These are phyloP conservation scores for Sutorius australiensis DNA, from an alignment of 768 basidiomycete species.

Conservation along the genomic window DNA sequence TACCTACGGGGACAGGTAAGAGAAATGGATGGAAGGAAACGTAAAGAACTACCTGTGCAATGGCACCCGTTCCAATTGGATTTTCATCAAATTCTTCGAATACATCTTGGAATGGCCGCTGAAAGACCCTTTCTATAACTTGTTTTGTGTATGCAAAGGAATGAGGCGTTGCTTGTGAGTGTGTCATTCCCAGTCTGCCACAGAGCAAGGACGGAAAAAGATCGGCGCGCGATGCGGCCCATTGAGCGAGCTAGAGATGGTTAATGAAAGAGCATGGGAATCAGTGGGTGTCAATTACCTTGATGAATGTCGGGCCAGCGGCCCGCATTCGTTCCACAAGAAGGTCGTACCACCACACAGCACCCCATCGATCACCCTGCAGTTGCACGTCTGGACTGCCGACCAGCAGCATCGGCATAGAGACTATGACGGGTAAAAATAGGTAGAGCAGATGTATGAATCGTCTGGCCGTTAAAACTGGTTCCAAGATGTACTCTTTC, in stretches of 20 bases:
- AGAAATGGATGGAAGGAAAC: background rate
- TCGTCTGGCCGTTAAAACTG: constrained; percentile 73
- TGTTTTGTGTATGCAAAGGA: constrained; percentile 71
- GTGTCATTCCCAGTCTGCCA: constrained; percentile 76
- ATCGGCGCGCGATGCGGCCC: constrained; percentile 95
- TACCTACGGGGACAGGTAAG: constrained; percentile 46
- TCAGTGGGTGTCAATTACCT: constrained; percentile 48
- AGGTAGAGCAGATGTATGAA: constrained; percentile 80
- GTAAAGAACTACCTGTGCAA: constrained; percentile 63
- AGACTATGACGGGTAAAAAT: constrained; percentile 84
- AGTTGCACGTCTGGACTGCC: constrained; percentile 52
- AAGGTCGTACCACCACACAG: constrained; percentile 96
- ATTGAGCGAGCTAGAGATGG: constrained; percentile 78
- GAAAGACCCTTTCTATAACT: constrained; percentile 82
- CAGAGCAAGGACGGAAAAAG: constrained; percentile 88
- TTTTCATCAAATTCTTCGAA: constrained; percentile 84
- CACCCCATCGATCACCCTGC: constrained; percentile 84
- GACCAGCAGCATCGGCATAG: constrained; percentile 78
- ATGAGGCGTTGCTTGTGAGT: constrained; percentile 86
- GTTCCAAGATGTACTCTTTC: constrained; percentile 70
- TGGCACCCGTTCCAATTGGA: constrained; percentile 98
- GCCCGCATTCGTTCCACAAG: constrained; percentile 86
- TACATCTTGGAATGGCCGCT: constrained; percentile 77
- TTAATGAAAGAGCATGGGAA: constrained; percentile 8
- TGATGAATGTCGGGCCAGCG: constrained; percentile 96